phyloP scores from a whole-genome alignment of 2,329 filamentous ascomycete species.

The Hymenoscyphus fraxineus region DNA sequence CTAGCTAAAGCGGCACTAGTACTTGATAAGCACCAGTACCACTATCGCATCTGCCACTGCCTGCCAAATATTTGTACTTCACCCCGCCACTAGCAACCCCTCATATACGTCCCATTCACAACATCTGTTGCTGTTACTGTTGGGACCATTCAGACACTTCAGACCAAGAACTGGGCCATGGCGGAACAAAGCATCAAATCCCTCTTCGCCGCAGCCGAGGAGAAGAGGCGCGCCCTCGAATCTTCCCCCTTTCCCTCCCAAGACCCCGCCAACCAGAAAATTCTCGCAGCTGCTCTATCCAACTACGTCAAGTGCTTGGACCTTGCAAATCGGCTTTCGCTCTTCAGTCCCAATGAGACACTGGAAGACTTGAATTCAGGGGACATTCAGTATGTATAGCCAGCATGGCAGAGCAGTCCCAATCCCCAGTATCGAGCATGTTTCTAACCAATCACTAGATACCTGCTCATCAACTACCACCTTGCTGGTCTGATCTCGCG shows the following conservation, averaged over 20 bases:
- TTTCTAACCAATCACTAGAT: slow-evolving; percentile 42
- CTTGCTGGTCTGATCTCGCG: slow-evolving; percentile 76
- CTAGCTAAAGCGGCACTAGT: too few relatives aligned
- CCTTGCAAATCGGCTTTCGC: slow-evolving; percentile 64
- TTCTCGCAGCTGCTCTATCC: slow-evolving; percentile 62
- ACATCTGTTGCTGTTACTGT: neutral
- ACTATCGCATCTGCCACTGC: too few relatives aligned
- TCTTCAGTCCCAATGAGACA: slow-evolving; percentile 89
- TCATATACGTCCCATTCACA: neutral
- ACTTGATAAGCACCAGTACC: too few relatives aligned
- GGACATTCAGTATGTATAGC: slow-evolving; percentile 69
- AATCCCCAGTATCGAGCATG: neutral
- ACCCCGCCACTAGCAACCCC: neutral
- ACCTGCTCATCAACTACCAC: slow-evolving; percentile 73
- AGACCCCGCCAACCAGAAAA: slow-evolving; percentile 63
- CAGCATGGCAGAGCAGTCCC: neutral
- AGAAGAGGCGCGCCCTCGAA: slow-evolving; percentile 55
- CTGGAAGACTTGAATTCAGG: slow-evolving; percentile 81
- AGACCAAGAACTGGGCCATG: slow-evolving; percentile 40
- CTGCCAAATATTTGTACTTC: too few relatives aligned
- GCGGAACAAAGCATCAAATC: slow-evolving; percentile 44
- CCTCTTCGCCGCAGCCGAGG: slow-evolving; percentile 53
- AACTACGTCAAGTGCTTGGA: slow-evolving; percentile 70
- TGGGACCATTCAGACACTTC: slow-evolving; percentile 5
- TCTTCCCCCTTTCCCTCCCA: slow-evolving; percentile 40